Evolutionary conservation across 257 asterid genomes (phyloP), one percentile per base, ranked within the genome.

Genomic region (Scutellaria baicalensis): DNA sequence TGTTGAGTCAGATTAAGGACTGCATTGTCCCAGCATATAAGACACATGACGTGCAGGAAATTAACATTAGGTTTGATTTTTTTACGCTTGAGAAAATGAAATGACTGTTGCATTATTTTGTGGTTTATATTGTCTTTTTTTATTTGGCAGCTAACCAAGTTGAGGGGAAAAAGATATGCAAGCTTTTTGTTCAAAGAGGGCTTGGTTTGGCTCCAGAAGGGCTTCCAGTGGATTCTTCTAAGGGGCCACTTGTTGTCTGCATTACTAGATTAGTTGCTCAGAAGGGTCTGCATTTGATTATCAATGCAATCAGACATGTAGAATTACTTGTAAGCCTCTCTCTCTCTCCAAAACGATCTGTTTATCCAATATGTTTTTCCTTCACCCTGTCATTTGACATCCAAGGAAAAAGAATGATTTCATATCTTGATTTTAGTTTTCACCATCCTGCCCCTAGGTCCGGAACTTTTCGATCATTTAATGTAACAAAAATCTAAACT

Each of bases 211-310:
- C 80, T 81, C 42, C 79, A 50, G 84, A 77, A 68, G 86, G 65
- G 66, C 59, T 44, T 38, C 48, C 55, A 39, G n/a, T 4, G 9
- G 60, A 70, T 66, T 63, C 79, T 33, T 79, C 78, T 71, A 75
- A 66, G 77, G 82, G 77, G 48, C 96, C 97, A 38, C 82, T 91
- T 74, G 88, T 89, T 64, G 71, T 91, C 47, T 92, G 97, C 85
- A 87, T 89, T 73, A 84, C 90, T 70, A 81, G 96, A 80, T 75
- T 92, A 77, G 97, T 89, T 73, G 93, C 95, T 79, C 96, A 92
- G 81, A 92, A 92, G 80, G 97, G 97, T 59, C 97, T 89, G 60
- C 95, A 92, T 80, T 81, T 92, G 84, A 92, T 87, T 66, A 83
- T 77, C 44, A 84, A 82, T 61, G 95, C 97, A 56, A 87, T 91